Evolutionary conservation across 345 rosid species (phyloP).

Genomic region (Lepidium africanum): DNA sequence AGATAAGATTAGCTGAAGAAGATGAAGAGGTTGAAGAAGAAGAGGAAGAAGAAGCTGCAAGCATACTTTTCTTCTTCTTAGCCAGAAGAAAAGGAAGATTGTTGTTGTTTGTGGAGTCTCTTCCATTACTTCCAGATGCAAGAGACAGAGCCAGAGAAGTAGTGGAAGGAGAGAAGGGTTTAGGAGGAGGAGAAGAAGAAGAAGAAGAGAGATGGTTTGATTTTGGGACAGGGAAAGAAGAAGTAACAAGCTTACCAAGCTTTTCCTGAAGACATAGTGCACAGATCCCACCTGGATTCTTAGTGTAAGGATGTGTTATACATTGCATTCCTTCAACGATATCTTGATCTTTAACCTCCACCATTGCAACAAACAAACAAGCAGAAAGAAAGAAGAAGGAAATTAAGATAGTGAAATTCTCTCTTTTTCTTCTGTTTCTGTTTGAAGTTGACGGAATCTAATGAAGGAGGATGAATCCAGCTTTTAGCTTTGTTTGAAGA

Average conservation of each 20-base stretch:
- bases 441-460: neutral
- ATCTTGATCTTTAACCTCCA: conserved; percentile 44
- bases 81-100: conserved; percentile 65
- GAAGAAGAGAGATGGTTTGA: conserved; percentile 42
- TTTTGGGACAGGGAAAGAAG: conserved; percentile 64
- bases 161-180: conserved; percentile 23
- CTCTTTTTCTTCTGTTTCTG: conserved; percentile 7
- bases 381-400: conserved; percentile 19
- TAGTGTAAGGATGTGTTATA: conserved; percentile 58
- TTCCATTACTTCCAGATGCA: conserved; percentile 25
- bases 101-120: conserved; percentile 32
- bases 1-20: conserved; percentile 45
- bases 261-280: conserved; percentile 96
- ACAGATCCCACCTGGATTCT: conserved; percentile 94
- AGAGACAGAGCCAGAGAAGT: conserved; percentile 35
- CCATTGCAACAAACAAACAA: neutral
- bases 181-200: conserved; percentile 57
- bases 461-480: neutral
- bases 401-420: neutral
- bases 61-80: conserved; percentile 64
- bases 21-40: conserved; percentile 21
- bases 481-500: conserved; percentile 23
- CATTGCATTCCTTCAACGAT: conserved; percentile 78
- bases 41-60: conserved; percentile 37
- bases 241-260: conserved; percentile 93